A percentile compares a stretch with the other conserved stretches of the same genome.
Conservation (phyloP, 495 filamentous ascomycete species). For the Usnea hakonensis region DNA sequence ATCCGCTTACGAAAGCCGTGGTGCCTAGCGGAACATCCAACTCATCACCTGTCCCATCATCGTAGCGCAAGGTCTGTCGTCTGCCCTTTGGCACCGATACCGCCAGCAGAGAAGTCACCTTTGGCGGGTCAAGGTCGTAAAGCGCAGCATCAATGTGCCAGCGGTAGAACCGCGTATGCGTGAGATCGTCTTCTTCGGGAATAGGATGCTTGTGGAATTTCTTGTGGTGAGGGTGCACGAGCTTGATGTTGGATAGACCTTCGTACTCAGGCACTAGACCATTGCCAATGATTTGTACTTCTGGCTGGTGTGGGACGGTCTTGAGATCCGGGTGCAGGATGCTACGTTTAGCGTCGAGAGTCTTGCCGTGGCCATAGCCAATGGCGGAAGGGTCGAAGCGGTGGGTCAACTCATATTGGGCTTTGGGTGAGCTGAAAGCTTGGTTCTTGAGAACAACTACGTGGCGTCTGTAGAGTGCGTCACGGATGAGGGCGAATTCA, state of each 20-base stretch:
- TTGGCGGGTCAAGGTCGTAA: slow-evolving; percentile 61
- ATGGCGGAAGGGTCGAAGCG: slow-evolving; percentile 58
- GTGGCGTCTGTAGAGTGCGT: slow-evolving; percentile 53
- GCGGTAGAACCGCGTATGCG: slow-evolving; percentile 64
- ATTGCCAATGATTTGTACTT: slow-evolving; percentile 73
- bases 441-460: slow-evolving; percentile 65
- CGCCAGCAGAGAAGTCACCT: slow-evolving; percentile 61
- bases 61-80: slow-evolving; percentile 57
- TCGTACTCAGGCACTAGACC: slow-evolving; percentile 57
- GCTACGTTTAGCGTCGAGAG: slow-evolving; percentile 56
- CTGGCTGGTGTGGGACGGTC: slow-evolving; percentile 68
- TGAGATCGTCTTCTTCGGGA: slow-evolving; percentile 53
- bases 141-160: slow-evolving; percentile 76
- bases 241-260: slow-evolving; percentile 55
- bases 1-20: slow-evolving; percentile 64
- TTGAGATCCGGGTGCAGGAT: slow-evolving; percentile 72
- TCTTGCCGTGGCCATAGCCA: slow-evolving; percentile 66
- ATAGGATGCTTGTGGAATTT: slow-evolving; percentile 62
- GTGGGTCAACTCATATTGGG: slow-evolving; percentile 62
- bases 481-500: slow-evolving; percentile 50
- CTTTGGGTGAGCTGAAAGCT: slow-evolving; percentile 49
- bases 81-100: slow-evolving; percentile 58
- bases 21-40: slow-evolving; percentile 63
- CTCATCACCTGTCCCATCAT: slow-evolving; percentile 61
- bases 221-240: slow-evolving; percentile 66